Evolutionary conservation across 1,284 basidiomycete species (phyloP), one percentile per base, ranked within the genome.

Genomic region (Cryptococcus hybrid): DNA sequence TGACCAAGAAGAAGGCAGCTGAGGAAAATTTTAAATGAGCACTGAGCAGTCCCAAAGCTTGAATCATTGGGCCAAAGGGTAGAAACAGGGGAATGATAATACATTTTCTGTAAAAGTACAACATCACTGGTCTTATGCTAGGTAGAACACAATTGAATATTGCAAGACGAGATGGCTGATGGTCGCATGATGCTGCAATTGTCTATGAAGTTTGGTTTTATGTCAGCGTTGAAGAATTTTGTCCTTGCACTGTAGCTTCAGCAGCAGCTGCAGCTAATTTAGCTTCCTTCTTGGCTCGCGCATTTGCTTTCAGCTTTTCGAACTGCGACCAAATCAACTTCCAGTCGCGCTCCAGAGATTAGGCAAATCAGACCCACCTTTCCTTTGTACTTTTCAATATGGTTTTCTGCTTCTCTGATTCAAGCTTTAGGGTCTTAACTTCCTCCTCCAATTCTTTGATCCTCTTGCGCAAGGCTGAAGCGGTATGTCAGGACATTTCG

Each of bases 301-400:
- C 88, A 35, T 86, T 88, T 64, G 89, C 86, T 73, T 93, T 93
- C 61, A 94, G 80, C 73, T 90, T 90, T 67, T 91, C 89, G 87
- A 90, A 92, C 57, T 88, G 82, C 44, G 6, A 15, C 13, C 13
- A 18, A 5, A 13, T 18, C 11, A 13, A 46, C 37, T 39, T 24
- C 24, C 24, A 24, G 24, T 24, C 24, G 24, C 24, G 24, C 24
- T 46, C 18, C 9, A 24, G 24, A 24, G 24, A 24, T 24, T 24
- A 24, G 36, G 34, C 36, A 47, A 7, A 6, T 11, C 6, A 11
- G 24, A 58, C 69, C 64, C 50, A 75, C 75, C 59, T 66, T 68
- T 37, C 73, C 90, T 48, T 87, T 85, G 79, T 90, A 93, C 69
- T 89, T 88, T 13, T 83, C 82, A 62, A 92, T 87, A 82, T 47